phyloP scores from a whole-genome alignment of 2,329 filamentous ascomycete genomes.

The Epichloe amarillans region DNA sequence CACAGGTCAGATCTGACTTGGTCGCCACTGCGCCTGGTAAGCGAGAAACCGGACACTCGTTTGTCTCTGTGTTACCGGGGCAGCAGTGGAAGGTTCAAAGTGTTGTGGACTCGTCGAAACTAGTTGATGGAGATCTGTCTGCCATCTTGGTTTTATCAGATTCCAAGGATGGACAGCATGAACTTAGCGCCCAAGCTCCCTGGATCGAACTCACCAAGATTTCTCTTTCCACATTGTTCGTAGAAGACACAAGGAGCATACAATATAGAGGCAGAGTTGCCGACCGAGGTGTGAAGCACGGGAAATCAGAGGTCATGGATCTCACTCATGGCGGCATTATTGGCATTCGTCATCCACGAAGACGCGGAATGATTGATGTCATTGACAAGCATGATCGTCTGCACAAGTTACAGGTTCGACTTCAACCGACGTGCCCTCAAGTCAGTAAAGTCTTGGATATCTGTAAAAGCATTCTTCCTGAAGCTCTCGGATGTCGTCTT shows the following conservation, averaged over 20 bases:
- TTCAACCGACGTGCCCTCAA: slow-evolving; percentile 51
- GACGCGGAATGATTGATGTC: slow-evolving; percentile 50
- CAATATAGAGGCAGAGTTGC: slow-evolving; percentile 39
- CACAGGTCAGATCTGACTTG: slow-evolving; percentile 20
- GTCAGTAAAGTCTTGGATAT: slow-evolving; percentile 47
- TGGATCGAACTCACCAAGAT: slow-evolving; percentile 61
- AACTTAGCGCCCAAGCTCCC: slow-evolving; percentile 60
- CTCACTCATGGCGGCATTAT: slow-evolving; percentile 33
- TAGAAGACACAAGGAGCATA: slow-evolving; percentile 46
- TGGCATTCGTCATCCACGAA: slow-evolving; percentile 43
- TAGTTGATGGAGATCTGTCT: slow-evolving; percentile 52
- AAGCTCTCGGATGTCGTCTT: slow-evolving; percentile 44
- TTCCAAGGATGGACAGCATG: slow-evolving; percentile 46
- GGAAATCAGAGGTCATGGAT: slow-evolving; percentile 32
- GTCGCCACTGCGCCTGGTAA: slow-evolving; percentile 12
- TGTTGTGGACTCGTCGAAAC: slow-evolving; percentile 59
- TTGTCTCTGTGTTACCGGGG: slow-evolving; percentile 22
- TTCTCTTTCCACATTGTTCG: slow-evolving; percentile 44
- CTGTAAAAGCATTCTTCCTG: slow-evolving; percentile 50
- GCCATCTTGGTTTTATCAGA: slow-evolving; percentile 59
- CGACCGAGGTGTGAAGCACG: slow-evolving; percentile 36
- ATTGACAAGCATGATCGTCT: slow-evolving; percentile 46
- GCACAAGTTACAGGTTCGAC: slow-evolving; percentile 54
- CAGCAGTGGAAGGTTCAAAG: slow-evolving; percentile 48
- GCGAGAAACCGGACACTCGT: slow-evolving; percentile 8